These are phyloP conservation scores for Durotheca rogersii DNA, from an alignment of 495 filamentous ascomycete genomes.

Conservation along the genomic window DNA sequence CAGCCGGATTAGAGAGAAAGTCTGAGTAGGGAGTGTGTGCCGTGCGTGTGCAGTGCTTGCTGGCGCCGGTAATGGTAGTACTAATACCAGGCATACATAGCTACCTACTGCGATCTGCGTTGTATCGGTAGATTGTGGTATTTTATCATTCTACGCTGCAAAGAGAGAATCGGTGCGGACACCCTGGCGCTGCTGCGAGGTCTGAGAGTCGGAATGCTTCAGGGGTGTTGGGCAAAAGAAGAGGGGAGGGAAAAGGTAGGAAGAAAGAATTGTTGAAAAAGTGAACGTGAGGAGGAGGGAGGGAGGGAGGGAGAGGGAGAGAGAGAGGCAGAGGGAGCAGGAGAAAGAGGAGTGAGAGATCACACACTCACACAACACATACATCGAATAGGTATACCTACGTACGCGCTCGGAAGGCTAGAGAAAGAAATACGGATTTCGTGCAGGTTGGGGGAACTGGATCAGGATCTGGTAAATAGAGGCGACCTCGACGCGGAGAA, in stretches of 20 bases:
- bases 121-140: no score
- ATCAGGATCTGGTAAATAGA: slow-evolving; percentile 4
- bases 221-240: neutral
- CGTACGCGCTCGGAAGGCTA: neutral
- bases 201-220: neutral
- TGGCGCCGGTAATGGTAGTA: no score
- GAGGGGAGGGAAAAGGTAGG: neutral
- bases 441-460: slow-evolving; percentile 4
- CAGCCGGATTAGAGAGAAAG: no score
- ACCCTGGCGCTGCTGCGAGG: no score
- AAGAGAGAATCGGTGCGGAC: no score
- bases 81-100: no score
- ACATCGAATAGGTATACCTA: no score
- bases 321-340: neutral
- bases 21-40: no score
- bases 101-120: no score
- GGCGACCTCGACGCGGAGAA: slow-evolving; percentile 18
- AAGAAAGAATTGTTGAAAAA: neutral
- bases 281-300: neutral
- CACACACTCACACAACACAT: no score
- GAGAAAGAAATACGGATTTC: slow-evolving; percentile 1
- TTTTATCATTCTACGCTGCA: no score
- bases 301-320: neutral
- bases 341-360: neutral
- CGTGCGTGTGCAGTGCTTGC: no score